phyloP scores from a whole-genome alignment of 495 filamentous ascomycete species.

The Penicillium canariense region DNA sequence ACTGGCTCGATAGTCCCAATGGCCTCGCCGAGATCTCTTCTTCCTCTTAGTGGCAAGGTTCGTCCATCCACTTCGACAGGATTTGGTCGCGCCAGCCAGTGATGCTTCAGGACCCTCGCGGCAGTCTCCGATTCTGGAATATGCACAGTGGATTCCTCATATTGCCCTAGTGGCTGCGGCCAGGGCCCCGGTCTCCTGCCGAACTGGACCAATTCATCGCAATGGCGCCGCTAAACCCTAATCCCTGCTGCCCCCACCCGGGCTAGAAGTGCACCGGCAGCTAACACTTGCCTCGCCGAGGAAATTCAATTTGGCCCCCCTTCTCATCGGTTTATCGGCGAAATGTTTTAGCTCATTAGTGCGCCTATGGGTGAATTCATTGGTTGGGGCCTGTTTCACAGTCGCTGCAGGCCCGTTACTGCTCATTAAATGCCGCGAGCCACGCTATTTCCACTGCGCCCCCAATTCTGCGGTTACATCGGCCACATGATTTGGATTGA shows the following conservation, averaged over 20 bases:
- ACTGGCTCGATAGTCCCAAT: too few relatives aligned
- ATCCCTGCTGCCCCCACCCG: background rate
- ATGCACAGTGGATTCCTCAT: background rate
- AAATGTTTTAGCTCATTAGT: too few relatives aligned
- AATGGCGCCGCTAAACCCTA: background rate
- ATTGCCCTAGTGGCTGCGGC: background rate
- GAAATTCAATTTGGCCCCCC: background rate
- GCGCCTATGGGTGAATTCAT: background rate
- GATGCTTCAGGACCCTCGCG: background rate
- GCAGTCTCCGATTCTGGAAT: background rate
- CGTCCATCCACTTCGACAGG: too few relatives aligned
- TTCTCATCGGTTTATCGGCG: too few relatives aligned
- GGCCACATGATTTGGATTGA: background rate
- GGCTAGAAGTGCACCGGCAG: background rate
- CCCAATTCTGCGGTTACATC: background rate
- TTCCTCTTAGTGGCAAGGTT: too few relatives aligned
- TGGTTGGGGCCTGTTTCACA: background rate
- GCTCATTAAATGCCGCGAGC: background rate
- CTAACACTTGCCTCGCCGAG: background rate
- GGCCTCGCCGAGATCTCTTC: too few relatives aligned
- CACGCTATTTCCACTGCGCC: conserved; percentile 1
- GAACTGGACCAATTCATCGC: too few relatives aligned
- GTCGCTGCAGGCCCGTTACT: too few relatives aligned
- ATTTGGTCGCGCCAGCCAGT: too few relatives aligned
- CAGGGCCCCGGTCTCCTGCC: too few relatives aligned